These are phyloP conservation scores for Cryptococcus deneoformans DNA, from an alignment of 1,284 basidiomycete genomes.

Conservation along the genomic window DNA sequence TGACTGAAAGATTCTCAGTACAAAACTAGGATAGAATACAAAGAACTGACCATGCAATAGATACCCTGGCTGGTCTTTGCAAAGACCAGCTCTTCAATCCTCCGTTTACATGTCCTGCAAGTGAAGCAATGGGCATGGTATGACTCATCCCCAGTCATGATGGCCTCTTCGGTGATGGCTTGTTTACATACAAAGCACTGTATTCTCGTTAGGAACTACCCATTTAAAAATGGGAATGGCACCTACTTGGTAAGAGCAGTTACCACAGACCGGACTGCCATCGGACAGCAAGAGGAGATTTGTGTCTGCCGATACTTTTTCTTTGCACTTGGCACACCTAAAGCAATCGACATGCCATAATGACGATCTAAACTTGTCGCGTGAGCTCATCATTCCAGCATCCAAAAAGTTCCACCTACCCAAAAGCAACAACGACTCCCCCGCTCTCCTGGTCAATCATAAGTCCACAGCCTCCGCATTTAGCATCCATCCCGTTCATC, in stretches of 20 bases:
- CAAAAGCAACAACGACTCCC: conserved; percentile 86
- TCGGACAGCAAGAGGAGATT: conserved; percentile 94
- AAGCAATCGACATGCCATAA: conserved; percentile 53
- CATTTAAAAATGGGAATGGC: conserved; percentile 14
- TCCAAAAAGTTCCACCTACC: conserved; percentile 55
- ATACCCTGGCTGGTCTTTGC: conserved; percentile 98
- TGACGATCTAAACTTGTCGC: conserved; percentile 28
- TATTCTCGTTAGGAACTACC: conserved; percentile 6
- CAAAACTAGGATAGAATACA: not conserved
- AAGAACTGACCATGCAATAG: conserved; percentile 79
- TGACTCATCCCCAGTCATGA: conserved; percentile 98
- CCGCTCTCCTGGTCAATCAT: conserved; percentile 80
- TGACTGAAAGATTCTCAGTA: conserved; percentile 41
- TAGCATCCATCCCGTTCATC: conserved; percentile 30
- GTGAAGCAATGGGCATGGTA: conserved; percentile 99
- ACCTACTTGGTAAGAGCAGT: conserved; percentile 80
- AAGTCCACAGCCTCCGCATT: conserved; percentile 78
- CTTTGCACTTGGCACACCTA: conserved; percentile 55
- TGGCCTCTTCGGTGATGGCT: conserved; percentile 93
- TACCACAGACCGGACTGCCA: conserved; percentile 93
- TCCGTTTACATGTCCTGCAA: conserved; percentile 88
- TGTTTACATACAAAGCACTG: conserved; percentile 85
- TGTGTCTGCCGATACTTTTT: conserved; percentile 70
- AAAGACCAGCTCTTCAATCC: conserved; percentile 97
- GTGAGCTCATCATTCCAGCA: not conserved